Percentiles rank a stretch among this genome's conserved stretches.
These are phyloP conservation scores for Bryoerythrophyllum caledonicum DNA, from an alignment of 225 moss, liverwort and hornwort species.

Conservation along the genomic window DNA sequence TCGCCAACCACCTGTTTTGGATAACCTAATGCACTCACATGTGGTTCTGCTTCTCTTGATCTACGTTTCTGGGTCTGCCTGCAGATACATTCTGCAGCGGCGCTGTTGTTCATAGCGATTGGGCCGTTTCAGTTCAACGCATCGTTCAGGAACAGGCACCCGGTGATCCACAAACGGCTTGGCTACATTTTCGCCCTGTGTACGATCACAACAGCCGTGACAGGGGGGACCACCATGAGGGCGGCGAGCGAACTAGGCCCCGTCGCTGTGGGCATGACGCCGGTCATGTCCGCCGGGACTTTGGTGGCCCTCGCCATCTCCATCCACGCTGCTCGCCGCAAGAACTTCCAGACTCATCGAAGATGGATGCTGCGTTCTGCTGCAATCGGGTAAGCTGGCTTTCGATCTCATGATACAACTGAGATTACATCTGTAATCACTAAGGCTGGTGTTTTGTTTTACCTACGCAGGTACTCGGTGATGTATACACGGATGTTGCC, in stretches of 20 bases:
- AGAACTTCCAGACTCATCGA: slow-evolving; percentile 27
- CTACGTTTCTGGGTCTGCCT: too few species aligned
- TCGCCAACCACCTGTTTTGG: background rate
- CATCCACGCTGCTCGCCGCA: slow-evolving; percentile 29
- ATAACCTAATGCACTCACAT: background rate
- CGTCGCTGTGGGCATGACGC: slow-evolving; percentile 13
- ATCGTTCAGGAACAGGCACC: slow-evolving; percentile 33
- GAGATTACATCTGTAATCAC: too few species aligned
- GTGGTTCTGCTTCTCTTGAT: background rate
- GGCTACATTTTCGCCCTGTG: slow-evolving; percentile 39
- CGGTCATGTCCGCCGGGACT: slow-evolving; percentile 13
- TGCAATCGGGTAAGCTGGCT: slow-evolving; percentile 29
- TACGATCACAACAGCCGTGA: slow-evolving; percentile 23
- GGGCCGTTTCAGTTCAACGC: slow-evolving; percentile 47
- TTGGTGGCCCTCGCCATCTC: slow-evolving; percentile 23
- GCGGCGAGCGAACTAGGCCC: slow-evolving; percentile 28
- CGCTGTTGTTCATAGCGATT: slow-evolving; percentile 27
- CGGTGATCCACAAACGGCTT: slow-evolving; percentile 31
- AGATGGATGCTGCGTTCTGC: slow-evolving; percentile 40
- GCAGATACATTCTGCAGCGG: slow-evolving; percentile 45
- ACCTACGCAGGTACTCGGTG: slow-evolving; percentile 20
- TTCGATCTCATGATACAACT: background rate
- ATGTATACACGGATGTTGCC: slow-evolving; percentile 22
- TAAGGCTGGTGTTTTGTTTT: background rate
- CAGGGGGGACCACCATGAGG: slow-evolving; percentile 25